Evolutionary conservation across 495 filamentous ascomycete genomes (phyloP), one percentile per base, ranked within the genome.

Genomic region (Neurospora hispaniola): DNA sequence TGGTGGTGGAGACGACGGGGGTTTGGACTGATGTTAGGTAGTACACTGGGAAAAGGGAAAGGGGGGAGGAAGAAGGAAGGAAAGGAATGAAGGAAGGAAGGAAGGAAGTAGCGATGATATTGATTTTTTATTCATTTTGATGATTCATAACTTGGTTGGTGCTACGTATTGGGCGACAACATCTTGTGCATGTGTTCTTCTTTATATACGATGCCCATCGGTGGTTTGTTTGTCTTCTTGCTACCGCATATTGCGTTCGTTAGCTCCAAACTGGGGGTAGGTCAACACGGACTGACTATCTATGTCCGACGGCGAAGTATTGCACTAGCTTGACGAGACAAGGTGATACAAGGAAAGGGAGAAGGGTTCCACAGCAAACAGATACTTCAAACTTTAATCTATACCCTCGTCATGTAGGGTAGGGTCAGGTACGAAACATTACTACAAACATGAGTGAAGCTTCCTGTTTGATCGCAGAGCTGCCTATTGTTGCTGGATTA

Each of bases 1-100:
- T 99, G 3, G 85, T 89, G 69, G 87, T 94, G n/a, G 96, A 99
- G 83, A 72, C 94, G 44, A 85, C 82, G n/a, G 90, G 90, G 6
- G 76, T 78, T 42, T 86, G 82, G 76, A 78, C 76, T 18, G 84
- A 88, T 23, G 78, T 83, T 39, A 73, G 76, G 39, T 76, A 59
- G n/a, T 31, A 31, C 27, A 31, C 2, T 31, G 23, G 1, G 27
- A 31, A 31, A 31, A 31, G 27, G 27, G 27, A 31, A 31, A 31
- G 27, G 2, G 1, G 27, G 2, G 27, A 31, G 27, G 27, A 31
- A 31, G 27, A 31, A 31, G 27, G 27, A 6, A 43, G 42, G 7
- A 18, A 18, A 1, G 16, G 8, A 2, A 2, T 5, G 16, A 18
- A 16, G 16, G 2, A 18, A 1, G 42, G 16, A 18, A 1, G 42